Percentiles rank a stretch among this genome's conserved stretches.
Evolutionary conservation across 345 rosid genomes (phyloP).

Genomic region (Carallia pectinifolia): DNA sequence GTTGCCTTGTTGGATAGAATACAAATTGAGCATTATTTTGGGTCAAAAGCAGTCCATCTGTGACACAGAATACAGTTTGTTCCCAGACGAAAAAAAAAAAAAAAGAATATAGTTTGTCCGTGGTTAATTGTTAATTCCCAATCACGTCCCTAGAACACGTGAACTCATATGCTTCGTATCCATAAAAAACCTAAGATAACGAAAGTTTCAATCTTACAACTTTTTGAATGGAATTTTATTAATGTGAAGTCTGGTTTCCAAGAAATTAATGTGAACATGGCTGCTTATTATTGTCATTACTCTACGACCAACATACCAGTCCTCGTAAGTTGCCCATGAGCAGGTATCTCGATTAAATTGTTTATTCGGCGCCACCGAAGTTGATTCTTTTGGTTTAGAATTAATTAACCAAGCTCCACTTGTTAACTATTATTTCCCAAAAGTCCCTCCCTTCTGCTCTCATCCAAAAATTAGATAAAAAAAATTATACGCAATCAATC

Average conservation of each 20-base stretch:
- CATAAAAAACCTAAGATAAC: neutral
- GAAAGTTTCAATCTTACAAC: neutral
- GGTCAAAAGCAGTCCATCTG: too few species aligned
- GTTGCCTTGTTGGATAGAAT: too few species aligned
- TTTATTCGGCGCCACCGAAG: neutral
- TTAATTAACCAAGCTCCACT: neutral
- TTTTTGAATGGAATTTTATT: neutral
- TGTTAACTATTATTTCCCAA: neutral
- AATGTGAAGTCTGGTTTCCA: neutral
- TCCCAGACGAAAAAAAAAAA: too few species aligned
- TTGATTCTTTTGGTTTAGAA: neutral
- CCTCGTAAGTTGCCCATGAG: constrained; percentile 17
- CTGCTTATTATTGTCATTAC: constrained; percentile 10
- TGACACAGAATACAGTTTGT: too few species aligned
- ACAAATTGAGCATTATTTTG: too few species aligned
- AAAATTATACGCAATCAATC: too few species aligned
- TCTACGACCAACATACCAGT: constrained; percentile 48
- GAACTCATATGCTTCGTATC: neutral
- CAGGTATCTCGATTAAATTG: constrained; percentile 5
- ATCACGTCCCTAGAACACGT: constrained; percentile 25
- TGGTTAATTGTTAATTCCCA: neutral
- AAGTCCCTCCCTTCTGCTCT: neutral
- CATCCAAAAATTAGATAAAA: too few species aligned
- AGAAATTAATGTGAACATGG: neutral
- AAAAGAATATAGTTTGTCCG: too few species aligned